Evolutionary conservation across 2,329 filamentous ascomycete species (phyloP).

Genomic region (Westerdykella ornata): DNA sequence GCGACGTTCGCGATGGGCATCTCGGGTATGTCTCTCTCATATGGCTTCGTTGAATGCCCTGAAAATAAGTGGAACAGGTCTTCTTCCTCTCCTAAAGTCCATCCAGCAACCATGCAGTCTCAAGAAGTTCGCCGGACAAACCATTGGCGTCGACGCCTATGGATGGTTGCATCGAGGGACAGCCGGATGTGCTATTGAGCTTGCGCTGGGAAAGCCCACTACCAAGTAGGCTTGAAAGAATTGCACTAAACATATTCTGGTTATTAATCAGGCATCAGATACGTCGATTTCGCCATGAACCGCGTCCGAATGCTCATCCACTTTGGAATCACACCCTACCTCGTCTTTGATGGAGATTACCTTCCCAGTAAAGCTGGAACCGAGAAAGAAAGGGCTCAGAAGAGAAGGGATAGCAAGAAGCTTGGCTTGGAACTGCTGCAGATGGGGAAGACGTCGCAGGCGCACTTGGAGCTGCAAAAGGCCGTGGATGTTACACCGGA

Average conservation of each 20-base stretch:
- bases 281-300: constrained; percentile 82
- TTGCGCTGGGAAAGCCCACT: constrained; percentile 82
- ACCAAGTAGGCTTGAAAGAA: constrained; percentile 57
- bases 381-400: constrained; percentile 68
- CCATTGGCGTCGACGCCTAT: constrained; percentile 91
- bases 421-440: constrained; percentile 71
- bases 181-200: constrained; percentile 80
- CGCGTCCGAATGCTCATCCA: constrained; percentile 90
- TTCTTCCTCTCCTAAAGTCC: constrained; percentile 88
- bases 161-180: constrained; percentile 96
- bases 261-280: constrained; percentile 47
- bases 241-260: neutral
- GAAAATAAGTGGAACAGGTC: constrained; percentile 51
- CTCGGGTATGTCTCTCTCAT: constrained; percentile 22
- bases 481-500: constrained; percentile 91
- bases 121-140: constrained; percentile 81
- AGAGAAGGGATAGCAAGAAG: constrained; percentile 68
- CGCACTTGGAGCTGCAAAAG: constrained; percentile 84
- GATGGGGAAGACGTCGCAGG: constrained; percentile 73
- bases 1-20: constrained; percentile 36
- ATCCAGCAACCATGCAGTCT: constrained; percentile 85
- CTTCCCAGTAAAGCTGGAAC: constrained; percentile 89
- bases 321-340: constrained; percentile 87
- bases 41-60: too few species aligned
- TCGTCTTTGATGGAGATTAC: constrained; percentile 94